Conservation (phyloP, 163 green algal genomes). For the Coccomyxa subellipsoidea region DNA sequence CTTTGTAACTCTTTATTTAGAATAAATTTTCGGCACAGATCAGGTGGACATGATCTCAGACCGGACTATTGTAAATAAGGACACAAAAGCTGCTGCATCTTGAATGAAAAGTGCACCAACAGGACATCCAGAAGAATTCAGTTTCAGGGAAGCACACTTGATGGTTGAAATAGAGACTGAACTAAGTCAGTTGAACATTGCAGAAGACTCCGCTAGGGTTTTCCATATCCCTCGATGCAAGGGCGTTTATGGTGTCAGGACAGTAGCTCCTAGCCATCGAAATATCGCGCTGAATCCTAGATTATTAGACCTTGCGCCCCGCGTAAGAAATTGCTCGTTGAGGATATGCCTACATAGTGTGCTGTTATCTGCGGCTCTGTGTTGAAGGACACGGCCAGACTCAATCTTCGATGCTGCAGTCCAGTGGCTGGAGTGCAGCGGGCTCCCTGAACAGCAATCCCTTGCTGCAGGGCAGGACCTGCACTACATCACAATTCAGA, state of each 20-base stretch:
- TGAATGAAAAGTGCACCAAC: no score
- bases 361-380: background rate
- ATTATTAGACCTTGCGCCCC: background rate
- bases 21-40: background rate
- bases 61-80: no score
- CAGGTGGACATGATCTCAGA: no score
- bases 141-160: background rate
- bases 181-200: no score
- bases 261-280: background rate
- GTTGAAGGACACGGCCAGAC: background rate
- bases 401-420: background rate
- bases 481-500: background rate
- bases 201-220: no score
- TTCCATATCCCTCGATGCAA: background rate
- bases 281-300: background rate
- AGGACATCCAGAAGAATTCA: no score
- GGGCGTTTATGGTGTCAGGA: background rate
- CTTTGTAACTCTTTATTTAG: background rate
- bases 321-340: background rate
- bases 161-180: no score
- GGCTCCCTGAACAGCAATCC: background rate
- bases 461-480: conserved; percentile 2
- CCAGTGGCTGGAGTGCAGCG: background rate
- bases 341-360: background rate
- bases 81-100: no score